Percentiles rank a stretch among this genome's conserved stretches.
phyloP scores from a whole-genome alignment of 345 rosid genomes.

The Draba incana region DNA sequence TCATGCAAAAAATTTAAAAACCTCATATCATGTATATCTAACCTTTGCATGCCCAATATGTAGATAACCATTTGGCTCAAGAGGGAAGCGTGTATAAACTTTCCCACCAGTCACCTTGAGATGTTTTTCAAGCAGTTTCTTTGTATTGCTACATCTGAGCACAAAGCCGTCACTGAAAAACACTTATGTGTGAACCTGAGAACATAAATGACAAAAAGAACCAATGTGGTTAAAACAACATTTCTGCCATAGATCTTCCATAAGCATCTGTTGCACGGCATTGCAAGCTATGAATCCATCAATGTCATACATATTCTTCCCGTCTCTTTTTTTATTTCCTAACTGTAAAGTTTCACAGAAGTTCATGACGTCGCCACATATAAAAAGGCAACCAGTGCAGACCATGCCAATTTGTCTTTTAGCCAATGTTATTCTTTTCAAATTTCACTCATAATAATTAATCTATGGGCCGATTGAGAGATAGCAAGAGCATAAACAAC shows the following conservation, averaged over 20 bases:
- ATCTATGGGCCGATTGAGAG: too few species aligned
- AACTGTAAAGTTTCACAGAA: not conserved
- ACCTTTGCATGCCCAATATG: slow-evolving; percentile 99
- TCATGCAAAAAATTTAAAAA: not conserved
- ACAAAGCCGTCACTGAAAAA: slow-evolving; percentile 75
- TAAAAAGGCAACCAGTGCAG: slow-evolving; percentile 5
- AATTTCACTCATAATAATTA: not conserved
- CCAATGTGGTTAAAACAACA: not conserved
- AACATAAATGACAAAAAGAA: not conserved
- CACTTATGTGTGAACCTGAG: slow-evolving; percentile 86
- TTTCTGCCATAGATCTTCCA: not conserved
- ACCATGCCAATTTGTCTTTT: not conserved
- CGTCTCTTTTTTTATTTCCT: too few species aligned
- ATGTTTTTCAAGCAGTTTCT: slow-evolving; percentile 82
- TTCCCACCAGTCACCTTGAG: slow-evolving; percentile 74
- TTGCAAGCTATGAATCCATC: not conserved
- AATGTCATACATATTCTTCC: slow-evolving; percentile 19
- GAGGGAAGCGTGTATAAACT: slow-evolving; percentile 86
- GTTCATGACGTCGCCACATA: not conserved
- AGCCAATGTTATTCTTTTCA: slow-evolving; percentile 6
- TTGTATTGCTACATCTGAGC: slow-evolving; percentile 80
- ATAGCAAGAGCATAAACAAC: not conserved
- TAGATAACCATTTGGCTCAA: slow-evolving; percentile 98
- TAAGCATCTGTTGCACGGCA: slow-evolving; percentile 8
- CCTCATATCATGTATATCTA: slow-evolving; percentile 25